These are phyloP conservation scores for Ogataea allantospora DNA, from an alignment of 805 yeast genomes.

Conservation along the genomic window DNA sequence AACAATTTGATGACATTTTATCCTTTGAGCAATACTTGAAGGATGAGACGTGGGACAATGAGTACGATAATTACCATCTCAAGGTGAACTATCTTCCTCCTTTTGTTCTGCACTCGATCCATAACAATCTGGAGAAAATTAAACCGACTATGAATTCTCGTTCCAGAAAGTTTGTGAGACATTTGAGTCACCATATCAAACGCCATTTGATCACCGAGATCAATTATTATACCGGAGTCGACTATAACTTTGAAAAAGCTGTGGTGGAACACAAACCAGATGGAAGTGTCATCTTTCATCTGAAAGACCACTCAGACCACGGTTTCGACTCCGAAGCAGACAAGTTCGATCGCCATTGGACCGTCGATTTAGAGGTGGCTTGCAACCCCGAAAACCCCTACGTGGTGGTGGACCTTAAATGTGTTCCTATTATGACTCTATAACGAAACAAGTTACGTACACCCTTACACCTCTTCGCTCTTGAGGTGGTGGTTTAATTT, in stretches of 20 bases:
- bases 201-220: constrained; percentile 64
- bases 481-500: constrained; percentile 15
- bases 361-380: constrained; percentile 56
- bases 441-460: neutral
- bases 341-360: constrained; percentile 51
- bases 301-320: constrained; percentile 53
- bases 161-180: constrained; percentile 64
- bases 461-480: constrained; percentile 19
- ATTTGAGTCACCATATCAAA: constrained; percentile 68
- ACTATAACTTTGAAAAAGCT: constrained; percentile 37
- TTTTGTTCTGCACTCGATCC: constrained; percentile 63
- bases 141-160: constrained; percentile 69
- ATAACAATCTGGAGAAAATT: constrained; percentile 64
- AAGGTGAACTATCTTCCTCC: constrained; percentile 32
- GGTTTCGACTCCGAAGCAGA: constrained; percentile 43
- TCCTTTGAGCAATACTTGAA: constrained; percentile 60
- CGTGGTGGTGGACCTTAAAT: constrained; percentile 61
- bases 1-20: constrained; percentile 54
- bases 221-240: constrained; percentile 52
- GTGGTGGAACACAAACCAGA: constrained; percentile 46
- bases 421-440: constrained; percentile 39
- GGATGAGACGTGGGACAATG: constrained; percentile 45
- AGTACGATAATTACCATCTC: constrained; percentile 24
- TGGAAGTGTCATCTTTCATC: constrained; percentile 57
- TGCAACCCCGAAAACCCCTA: constrained; percentile 65